Conservation (phyloP, 345 rosid genomes). For the Citrus cavaleriei region DNA sequence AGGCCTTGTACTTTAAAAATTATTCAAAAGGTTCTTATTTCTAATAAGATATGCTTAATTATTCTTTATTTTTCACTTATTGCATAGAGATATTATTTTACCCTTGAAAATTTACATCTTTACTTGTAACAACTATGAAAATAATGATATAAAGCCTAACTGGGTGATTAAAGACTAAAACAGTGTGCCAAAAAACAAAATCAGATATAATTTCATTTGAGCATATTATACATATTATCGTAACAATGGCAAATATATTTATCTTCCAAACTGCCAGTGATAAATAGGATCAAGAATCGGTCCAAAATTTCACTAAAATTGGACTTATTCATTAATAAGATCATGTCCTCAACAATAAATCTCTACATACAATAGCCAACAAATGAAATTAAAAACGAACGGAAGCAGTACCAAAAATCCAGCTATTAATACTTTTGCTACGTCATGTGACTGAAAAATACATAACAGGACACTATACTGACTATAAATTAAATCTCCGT, state of each 20-base stretch:
- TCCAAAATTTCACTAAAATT: background rate
- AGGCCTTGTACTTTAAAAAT: too few relatives aligned
- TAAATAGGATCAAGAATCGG: background rate
- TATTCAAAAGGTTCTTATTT: too few relatives aligned
- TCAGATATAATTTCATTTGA: background rate
- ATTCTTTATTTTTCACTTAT: too few relatives aligned
- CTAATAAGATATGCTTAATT: too few relatives aligned
- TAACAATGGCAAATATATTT: background rate
- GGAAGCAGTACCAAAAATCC: background rate
- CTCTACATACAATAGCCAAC: background rate
- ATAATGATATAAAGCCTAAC: too few relatives aligned
- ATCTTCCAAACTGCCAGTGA: too few relatives aligned
- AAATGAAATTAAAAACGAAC: background rate
- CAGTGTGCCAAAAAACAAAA: too few relatives aligned
- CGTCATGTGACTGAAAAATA: background rate
- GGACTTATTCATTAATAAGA: background rate
- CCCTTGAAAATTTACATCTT: too few relatives aligned
- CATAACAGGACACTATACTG: background rate
- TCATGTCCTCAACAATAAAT: background rate
- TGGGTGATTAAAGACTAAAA: too few relatives aligned
- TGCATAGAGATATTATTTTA: too few relatives aligned
- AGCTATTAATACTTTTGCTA: background rate
- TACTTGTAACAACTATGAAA: too few relatives aligned
- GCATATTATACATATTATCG: background rate
- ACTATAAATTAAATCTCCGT: background rate